Conservation (phyloP, 257 asterid genomes). For the Capsicum baccatum region DNA sequence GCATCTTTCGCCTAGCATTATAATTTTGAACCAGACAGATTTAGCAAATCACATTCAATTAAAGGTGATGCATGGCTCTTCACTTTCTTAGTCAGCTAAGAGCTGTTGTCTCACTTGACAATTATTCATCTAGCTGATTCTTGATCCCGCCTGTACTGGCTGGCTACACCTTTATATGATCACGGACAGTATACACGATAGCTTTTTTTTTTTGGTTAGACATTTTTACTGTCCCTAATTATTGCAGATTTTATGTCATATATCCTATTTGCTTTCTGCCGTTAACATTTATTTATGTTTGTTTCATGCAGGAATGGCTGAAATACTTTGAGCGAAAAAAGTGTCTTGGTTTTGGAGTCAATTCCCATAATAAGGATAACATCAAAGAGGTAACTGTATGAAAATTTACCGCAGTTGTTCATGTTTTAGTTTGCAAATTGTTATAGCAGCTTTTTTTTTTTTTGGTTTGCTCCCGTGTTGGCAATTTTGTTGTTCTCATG, state of each 20-base stretch:
- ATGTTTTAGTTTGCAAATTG: not conserved
- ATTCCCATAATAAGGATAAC: constrained; percentile 75
- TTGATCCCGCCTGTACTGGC: not conserved
- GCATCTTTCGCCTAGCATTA: constrained; percentile 45
- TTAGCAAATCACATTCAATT: constrained; percentile 44
- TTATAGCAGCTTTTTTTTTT: too few relatives aligned
- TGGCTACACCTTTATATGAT: not conserved
- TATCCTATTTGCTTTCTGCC: not conserved
- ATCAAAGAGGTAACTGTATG: constrained; percentile 53
- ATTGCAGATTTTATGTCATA: not conserved
- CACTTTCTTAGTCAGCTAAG: not conserved
- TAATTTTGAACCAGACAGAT: constrained; percentile 60
- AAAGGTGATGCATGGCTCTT: constrained; percentile 44
- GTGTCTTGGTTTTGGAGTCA: constrained; percentile 62
- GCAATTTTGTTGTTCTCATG: too few relatives aligned
- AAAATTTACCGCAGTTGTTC: constrained; percentile 6
- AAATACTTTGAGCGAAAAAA: constrained; percentile 54
- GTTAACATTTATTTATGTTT: not conserved
- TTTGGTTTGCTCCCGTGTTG: too few relatives aligned
- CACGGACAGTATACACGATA: not conserved
- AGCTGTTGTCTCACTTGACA: not conserved
- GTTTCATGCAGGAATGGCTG: constrained; percentile 68
- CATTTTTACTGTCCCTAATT: not conserved
- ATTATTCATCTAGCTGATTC: constrained; percentile 7
- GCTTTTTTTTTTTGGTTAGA: not conserved